Conservation (phyloP, 1,284 basidiomycete species). For the Bjerkandera adusta region DNA sequence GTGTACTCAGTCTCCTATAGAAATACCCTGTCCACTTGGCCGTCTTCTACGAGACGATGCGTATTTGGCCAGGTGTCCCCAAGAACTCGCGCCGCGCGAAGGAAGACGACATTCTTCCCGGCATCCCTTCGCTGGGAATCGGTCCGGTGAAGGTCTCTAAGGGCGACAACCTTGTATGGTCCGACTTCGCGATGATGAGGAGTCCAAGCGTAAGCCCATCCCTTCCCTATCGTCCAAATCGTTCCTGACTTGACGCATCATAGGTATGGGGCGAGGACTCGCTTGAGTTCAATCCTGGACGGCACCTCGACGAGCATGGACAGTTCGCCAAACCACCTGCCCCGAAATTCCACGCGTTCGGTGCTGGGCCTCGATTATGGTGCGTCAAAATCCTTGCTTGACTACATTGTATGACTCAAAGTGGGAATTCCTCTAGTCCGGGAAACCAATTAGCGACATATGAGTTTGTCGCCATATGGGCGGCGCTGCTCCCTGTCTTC, state of each 20-base stretch:
- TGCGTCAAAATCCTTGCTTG: conserved; percentile 6
- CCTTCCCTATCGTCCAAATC: background rate
- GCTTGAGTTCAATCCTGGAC: conserved; percentile 20
- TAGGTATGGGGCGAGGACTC: conserved; percentile 22
- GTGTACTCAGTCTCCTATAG: conserved; percentile 8
- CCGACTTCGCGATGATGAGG: conserved; percentile 25
- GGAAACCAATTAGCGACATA: conserved; percentile 21
- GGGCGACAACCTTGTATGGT: conserved; percentile 28
- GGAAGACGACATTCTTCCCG: conserved; percentile 24
- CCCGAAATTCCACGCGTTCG: conserved; percentile 24
- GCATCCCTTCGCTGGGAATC: conserved; percentile 17
- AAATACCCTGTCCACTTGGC: conserved; percentile 22
- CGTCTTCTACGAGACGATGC: conserved; percentile 26
- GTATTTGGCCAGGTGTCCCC: conserved; percentile 28
- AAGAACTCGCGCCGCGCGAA: conserved; percentile 26
- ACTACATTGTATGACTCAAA: background rate
- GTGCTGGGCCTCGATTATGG: conserved; percentile 23
- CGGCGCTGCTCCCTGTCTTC: conserved; percentile 20
- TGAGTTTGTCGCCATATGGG: conserved; percentile 22
- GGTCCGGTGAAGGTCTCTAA: conserved; percentile 18
- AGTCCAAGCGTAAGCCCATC: conserved; percentile 15
- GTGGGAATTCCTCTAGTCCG: conserved; percentile 16
- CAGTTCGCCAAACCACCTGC: conserved; percentile 20
- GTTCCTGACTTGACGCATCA: background rate
- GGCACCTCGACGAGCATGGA: conserved; percentile 20